Conservation (phyloP, 176 grass and related monocot species). For the maize (Zea mays) region Zm-B73-REFERENCE-NAM-5.0 NC_050100.1:46975501-46976000, state of each 20-base stretch:
- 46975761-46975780: conserved; percentile 69
- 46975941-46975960: conserved; percentile 13
- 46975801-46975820: conserved; percentile 79
- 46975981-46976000: not conserved
- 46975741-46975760: conserved; percentile 82
- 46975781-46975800: conserved; percentile 76
- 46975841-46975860: conserved; percentile 91
- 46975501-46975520: conserved; percentile 41
- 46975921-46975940: conserved; percentile 26
- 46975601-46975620: not conserved
- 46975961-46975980: conserved; percentile 23
- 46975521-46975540: conserved; percentile 45
- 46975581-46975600: conserved; percentile 36
- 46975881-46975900: conserved; percentile 50
- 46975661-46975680: conserved; percentile 17
- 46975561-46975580: not conserved
- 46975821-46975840: conserved; percentile 91
- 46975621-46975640: not conserved
- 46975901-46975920: not conserved
- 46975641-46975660: not conserved
- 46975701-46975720: not conserved
- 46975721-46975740: conserved; percentile 45
- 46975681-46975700: conserved; percentile 5
- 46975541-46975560: not conserved
- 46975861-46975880: conserved; percentile 67